These are phyloP conservation scores for Rhinocladiella similis DNA, from an alignment of 2,329 filamentous ascomycete species.

Conservation along the genomic window DNA sequence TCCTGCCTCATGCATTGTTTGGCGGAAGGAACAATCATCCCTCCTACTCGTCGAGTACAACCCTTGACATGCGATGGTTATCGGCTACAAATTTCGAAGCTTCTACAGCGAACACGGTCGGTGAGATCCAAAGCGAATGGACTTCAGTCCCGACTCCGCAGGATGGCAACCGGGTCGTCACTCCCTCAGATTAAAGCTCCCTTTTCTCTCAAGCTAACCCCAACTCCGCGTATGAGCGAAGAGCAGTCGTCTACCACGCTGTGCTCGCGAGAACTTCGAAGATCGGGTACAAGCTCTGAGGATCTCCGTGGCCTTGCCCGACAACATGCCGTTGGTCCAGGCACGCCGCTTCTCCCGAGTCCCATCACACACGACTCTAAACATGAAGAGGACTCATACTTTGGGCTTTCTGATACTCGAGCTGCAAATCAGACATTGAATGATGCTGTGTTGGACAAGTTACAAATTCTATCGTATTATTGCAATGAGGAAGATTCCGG, in stretches of 20 bases:
- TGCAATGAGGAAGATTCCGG: constrained; percentile 7
- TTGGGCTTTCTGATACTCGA: constrained; percentile 9
- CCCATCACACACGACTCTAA: constrained; percentile 8
- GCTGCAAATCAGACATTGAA: not conserved
- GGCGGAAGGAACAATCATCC: constrained; percentile 14
- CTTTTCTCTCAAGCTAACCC: constrained; percentile 11
- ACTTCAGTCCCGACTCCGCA: constrained; percentile 2
- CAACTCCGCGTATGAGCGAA: constrained; percentile 5
- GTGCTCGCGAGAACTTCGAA: constrained; percentile 12
- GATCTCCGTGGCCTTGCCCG: constrained; percentile 17
- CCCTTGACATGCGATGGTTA: not conserved
- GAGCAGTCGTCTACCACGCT: not conserved
- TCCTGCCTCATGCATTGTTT: constrained; percentile 11
- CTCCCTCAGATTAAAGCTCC: constrained; percentile 3
- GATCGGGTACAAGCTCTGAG: constrained; percentile 18
- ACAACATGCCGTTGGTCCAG: constrained; percentile 1
- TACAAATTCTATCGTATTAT: constrained; percentile 27
- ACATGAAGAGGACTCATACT: constrained; percentile 1
- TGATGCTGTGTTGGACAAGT: constrained; percentile 19
- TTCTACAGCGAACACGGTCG: constrained; percentile 15
- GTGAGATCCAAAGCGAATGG: constrained; percentile 6
- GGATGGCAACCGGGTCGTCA: not conserved
- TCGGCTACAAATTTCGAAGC: constrained; percentile 16
- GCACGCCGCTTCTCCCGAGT: constrained; percentile 19
- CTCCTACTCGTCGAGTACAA: constrained; percentile 10